Conservation (phyloP, 2,329 filamentous ascomycete species). For the Tympanopsis confertula region DNA sequence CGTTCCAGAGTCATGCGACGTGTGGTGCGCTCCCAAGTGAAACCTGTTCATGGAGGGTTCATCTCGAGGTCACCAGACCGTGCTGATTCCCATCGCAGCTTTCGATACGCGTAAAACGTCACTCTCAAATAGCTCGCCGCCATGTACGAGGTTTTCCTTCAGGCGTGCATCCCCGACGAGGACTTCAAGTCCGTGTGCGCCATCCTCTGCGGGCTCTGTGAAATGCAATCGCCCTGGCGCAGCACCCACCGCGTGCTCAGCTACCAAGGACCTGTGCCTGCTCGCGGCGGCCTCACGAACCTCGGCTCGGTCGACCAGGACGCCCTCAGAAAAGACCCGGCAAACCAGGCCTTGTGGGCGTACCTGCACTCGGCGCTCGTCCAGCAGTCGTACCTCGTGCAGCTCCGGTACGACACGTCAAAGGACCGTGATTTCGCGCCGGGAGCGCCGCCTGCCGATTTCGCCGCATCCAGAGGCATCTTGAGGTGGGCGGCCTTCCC, state of each 20-base stretch:
- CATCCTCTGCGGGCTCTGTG: slow-evolving; percentile 44
- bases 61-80: no score
- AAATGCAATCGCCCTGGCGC: slow-evolving; percentile 36
- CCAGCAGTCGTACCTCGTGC: slow-evolving; percentile 44
- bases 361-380: slow-evolving; percentile 40
- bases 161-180: slow-evolving; percentile 34
- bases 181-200: slow-evolving; percentile 36
- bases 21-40: no score
- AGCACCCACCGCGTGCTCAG: slow-evolving; percentile 38
- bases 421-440: slow-evolving; percentile 32
- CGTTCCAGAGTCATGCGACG: no score
- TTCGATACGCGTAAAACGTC: no score
- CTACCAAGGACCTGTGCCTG: slow-evolving; percentile 34
- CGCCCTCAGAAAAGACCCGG: slow-evolving; percentile 6
- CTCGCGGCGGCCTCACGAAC: slow-evolving; percentile 29
- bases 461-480: slow-evolving; percentile 32
- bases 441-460: slow-evolving; percentile 15
- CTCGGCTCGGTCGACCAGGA: slow-evolving; percentile 13
- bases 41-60: no score
- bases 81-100: no score
- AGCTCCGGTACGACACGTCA: slow-evolving; percentile 39
- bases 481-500: slow-evolving; percentile 50
- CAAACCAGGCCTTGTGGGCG: slow-evolving; percentile 26
- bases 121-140: not conserved
- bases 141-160: slow-evolving; percentile 53